Evolutionary conservation across 2,329 filamentous ascomycete species (phyloP).

Genomic region (Verruconis gallopava): DNA sequence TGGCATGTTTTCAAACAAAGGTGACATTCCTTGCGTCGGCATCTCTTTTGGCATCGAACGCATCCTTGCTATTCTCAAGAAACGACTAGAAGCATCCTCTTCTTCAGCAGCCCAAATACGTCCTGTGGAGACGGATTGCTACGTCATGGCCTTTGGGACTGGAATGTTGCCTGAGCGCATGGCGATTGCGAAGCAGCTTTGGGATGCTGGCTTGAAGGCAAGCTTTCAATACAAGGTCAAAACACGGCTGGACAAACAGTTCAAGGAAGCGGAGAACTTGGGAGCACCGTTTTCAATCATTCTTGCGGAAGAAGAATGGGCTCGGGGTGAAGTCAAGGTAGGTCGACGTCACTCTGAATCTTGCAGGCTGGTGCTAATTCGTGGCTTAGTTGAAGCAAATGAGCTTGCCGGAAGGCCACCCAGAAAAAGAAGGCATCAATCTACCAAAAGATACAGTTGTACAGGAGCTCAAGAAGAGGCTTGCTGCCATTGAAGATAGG

Average conservation of each 20-base stretch:
- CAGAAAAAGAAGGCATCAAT: constrained; percentile 77
- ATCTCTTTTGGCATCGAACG: constrained; percentile 92
- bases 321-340: constrained; percentile 63
- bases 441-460: constrained; percentile 53
- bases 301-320: constrained; percentile 80
- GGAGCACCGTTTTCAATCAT: constrained; percentile 79
- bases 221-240: constrained; percentile 86
- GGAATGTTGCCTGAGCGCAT: constrained; percentile 78
- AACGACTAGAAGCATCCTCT: constrained; percentile 51
- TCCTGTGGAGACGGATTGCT: constrained; percentile 73
- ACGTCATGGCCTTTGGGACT: constrained; percentile 88
- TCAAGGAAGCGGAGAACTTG: constrained; percentile 55
- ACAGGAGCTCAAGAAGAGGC: constrained; percentile 45
- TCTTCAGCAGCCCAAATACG: constrained; percentile 37
- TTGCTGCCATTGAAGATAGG: constrained; percentile 18
- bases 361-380: constrained; percentile 26
- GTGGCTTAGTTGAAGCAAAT: constrained; percentile 51
- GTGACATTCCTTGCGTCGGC: constrained; percentile 76
- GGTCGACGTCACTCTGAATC: background rate
- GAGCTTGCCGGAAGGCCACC: constrained; percentile 66
- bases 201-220: constrained; percentile 82
- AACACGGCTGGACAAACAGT: constrained; percentile 59
- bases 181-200: constrained; percentile 60
- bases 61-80: constrained; percentile 86
- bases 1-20: constrained; percentile 81